A percentile compares a stretch with the other conserved stretches of the same genome.
Evolutionary conservation across 176 grass and related monocot species (phyloP).

Genomic region (Puya raimondii): DNA sequence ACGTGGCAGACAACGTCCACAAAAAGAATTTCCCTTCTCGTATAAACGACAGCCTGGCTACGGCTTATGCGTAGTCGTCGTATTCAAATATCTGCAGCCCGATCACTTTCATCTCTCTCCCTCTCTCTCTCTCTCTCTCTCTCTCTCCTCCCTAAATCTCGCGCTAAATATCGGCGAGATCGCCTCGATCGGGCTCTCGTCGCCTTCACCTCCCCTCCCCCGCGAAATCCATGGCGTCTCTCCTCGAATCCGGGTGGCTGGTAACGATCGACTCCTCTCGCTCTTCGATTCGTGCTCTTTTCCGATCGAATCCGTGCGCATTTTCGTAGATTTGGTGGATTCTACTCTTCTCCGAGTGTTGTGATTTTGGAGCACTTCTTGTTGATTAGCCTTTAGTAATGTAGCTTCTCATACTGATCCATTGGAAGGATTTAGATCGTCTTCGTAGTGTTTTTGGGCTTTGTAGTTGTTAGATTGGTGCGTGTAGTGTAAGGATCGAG

Average conservation of each 20-base stretch:
- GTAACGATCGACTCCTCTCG: neutral
- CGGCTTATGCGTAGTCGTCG: neutral
- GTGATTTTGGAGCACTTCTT: too few species aligned
- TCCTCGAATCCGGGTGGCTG: slow-evolving; percentile 13
- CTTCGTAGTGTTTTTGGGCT: too few species aligned
- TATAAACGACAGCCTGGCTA: neutral
- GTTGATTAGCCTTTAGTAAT: neutral
- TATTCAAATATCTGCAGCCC: neutral
- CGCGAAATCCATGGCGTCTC: slow-evolving; percentile 8
- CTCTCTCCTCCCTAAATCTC: neutral
- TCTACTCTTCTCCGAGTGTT: neutral
- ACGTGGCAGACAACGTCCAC: too few species aligned
- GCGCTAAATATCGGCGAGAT: neutral
- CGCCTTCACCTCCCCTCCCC: neutral
- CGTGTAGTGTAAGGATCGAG: too few species aligned
- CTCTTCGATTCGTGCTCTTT: neutral
- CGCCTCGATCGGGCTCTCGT: neutral
- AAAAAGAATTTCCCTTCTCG: too few species aligned
- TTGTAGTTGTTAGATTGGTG: too few species aligned
- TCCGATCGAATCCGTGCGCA: neutral
- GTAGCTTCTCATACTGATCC: neutral
- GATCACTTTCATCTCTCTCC: neutral
- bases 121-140: neutral
- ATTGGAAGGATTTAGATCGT: too few species aligned
- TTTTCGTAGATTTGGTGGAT: neutral